Base-by-base conservation (phyloP, 345 rosid species). In the Brassica juncea region DNA sequence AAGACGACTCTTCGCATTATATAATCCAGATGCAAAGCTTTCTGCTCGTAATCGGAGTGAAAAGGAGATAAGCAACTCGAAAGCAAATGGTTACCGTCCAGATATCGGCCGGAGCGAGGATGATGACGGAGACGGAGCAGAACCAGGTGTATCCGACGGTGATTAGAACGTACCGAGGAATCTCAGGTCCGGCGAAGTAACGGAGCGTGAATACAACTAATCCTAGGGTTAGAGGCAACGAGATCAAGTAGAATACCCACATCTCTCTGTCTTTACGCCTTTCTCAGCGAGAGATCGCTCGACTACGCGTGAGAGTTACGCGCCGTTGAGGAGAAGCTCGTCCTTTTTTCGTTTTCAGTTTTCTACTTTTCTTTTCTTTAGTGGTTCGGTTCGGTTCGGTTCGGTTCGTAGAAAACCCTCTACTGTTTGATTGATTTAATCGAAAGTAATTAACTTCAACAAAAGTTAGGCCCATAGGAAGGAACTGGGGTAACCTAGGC, bases 71-170 rank as follows among this genome's bases (percentile, higher is more conserved):
- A 58, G 63, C 63, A 21, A 1, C 25, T 10, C 4, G 59, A 3
- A 19, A 32, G 6, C n/a, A 28, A 64, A 19, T 19, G 21, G 0
- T 19, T 27, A 93, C 99, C 90, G 92, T 81, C 93, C 97, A 93
- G 79, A 96, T 96, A 79, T 94, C 97, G 76, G 98, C 97, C 60
- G 98, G 98, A 61, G 92, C 99, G 83, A 96, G 97, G 86, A 90
- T 90, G 85, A 96, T 93, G 82, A 96, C 87, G 82, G 98, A 89
- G 78, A 93, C 89, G 73, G 99, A 92, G 84, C 98, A 96, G 82
- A 93, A 92, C 98, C 99, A 93, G 82, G 98, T 79, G 90, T 96
- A 96, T 2, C 92, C 98, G 65, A 95, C 98, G 87, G 99, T 91
- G 86, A 91, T 79, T 5, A 88, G 84, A 44, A 93, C 97, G 79